Evolutionary conservation across 345 rosid genomes (phyloP).

Genomic region (Punica granatum): DNA sequence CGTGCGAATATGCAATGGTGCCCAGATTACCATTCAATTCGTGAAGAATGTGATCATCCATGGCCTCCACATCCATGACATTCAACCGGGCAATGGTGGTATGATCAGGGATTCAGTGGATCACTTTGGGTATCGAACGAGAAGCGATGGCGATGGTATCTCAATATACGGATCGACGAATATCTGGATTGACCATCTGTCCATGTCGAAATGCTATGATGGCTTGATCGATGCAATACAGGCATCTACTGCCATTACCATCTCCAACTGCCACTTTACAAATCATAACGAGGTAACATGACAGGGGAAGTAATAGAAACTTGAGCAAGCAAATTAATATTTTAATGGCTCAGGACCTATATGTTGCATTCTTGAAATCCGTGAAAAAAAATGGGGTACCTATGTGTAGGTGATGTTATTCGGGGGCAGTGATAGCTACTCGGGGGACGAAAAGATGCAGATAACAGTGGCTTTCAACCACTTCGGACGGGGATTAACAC

Average conservation of each 20-base stretch:
- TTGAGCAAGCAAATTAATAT: background rate
- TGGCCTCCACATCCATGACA: conserved; percentile 56
- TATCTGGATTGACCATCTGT: conserved; percentile 75
- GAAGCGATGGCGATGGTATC: conserved; percentile 78
- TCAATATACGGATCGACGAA: conserved; percentile 54
- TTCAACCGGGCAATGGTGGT: conserved; percentile 38
- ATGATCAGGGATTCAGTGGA: conserved; percentile 48
- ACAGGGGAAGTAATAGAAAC: background rate
- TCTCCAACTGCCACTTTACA: conserved; percentile 80
- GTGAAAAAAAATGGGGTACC: background rate
- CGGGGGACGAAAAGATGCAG: conserved; percentile 45
- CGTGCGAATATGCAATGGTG: conserved; percentile 40
- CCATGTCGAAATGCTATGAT: conserved; percentile 54
- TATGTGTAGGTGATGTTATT: conserved; percentile 52
- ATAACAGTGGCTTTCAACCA: conserved; percentile 70
- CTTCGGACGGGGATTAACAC: conserved; percentile 53
- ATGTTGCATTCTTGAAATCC: background rate
- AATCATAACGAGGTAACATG: conserved; percentile 52
- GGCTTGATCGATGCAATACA: conserved; percentile 64
- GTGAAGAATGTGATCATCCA: conserved; percentile 62
- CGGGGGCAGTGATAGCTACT: conserved; percentile 42
- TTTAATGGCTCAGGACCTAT: background rate
- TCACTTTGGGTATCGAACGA: conserved; percentile 45
- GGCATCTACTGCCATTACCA: conserved; percentile 69
- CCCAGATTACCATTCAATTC: conserved; percentile 56